Evolutionary conservation across 345 rosid genomes (phyloP).

Genomic region (Eucalyptus marginata): DNA sequence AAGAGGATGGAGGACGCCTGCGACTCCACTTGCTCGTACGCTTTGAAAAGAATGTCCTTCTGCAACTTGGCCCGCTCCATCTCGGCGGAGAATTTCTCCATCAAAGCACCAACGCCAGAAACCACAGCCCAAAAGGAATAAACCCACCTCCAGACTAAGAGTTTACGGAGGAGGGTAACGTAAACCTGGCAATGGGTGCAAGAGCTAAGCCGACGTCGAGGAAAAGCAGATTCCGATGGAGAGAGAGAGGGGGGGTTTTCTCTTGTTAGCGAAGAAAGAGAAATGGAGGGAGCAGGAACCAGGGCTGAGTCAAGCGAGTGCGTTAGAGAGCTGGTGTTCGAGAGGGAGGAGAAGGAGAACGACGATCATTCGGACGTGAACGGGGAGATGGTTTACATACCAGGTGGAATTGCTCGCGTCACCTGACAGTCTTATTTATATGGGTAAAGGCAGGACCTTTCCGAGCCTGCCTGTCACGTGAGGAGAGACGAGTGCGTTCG

Average conservation of each 20-base stretch:
- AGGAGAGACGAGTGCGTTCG: not conserved
- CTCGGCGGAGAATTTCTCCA: not conserved
- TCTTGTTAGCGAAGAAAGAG: not conserved
- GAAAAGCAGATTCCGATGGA: not conserved
- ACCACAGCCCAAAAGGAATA: not conserved
- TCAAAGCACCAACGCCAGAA: not conserved
- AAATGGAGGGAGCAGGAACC: not conserved
- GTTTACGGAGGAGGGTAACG: not conserved
- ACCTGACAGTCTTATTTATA: not conserved
- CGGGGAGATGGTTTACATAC: not conserved
- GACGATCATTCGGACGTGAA: not conserved
- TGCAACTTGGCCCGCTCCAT: not conserved
- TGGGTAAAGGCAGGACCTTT: not conserved
- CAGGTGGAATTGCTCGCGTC: not conserved
- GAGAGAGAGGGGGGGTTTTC: not conserved
- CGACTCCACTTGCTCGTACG: conserved; percentile 2
- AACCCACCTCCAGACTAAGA: not conserved
- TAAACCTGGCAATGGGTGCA: not conserved
- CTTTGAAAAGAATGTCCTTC: not conserved
- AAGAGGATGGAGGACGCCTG: conserved; percentile 6
- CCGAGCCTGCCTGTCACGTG: not conserved
- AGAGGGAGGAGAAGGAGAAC: not conserved
- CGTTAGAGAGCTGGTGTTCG: not conserved
- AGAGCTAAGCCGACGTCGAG: not conserved
- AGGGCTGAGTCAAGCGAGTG: not conserved